Percentiles rank a stretch among this genome's conserved stretches.
These are phyloP conservation scores for Claviceps capensis DNA, from an alignment of 2,329 filamentous ascomycete species.

Conservation along the genomic window DNA sequence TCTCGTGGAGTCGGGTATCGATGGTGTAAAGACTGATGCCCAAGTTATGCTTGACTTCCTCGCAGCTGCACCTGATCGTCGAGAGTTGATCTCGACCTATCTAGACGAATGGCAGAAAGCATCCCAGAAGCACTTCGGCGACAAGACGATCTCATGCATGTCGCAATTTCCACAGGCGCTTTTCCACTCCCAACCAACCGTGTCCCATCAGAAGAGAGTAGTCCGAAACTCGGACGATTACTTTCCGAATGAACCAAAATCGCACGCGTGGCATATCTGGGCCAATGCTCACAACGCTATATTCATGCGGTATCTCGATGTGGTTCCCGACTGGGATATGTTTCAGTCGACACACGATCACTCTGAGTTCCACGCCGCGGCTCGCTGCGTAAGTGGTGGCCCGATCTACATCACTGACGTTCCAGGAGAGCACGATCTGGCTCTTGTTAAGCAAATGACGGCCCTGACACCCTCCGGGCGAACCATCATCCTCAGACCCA, in stretches of 20 bases:
- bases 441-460: conserved; percentile 68
- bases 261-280: conserved; percentile 92
- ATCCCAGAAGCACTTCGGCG: conserved; percentile 63
- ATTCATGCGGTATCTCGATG: conserved; percentile 71
- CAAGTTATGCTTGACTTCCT: conserved; percentile 82
- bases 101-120: conserved; percentile 77
- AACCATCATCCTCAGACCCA: conserved; percentile 71
- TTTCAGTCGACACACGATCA: conserved; percentile 54
- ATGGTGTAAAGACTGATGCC: conserved; percentile 84
- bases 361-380: conserved; percentile 76
- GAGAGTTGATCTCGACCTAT: conserved; percentile 58
- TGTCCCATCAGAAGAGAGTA: conserved; percentile 58
- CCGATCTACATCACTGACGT: conserved; percentile 91
- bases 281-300: conserved; percentile 82
- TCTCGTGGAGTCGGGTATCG: conserved; percentile 57
- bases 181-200: conserved; percentile 70
- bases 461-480: conserved; percentile 56
- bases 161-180: conserved; percentile 76
- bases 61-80: conserved; percentile 52
- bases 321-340: conserved; percentile 72
- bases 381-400: conserved; percentile 77
- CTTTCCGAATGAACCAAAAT: conserved; percentile 67
- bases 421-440: conserved; percentile 66
- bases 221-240: conserved; percentile 86
- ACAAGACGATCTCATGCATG: conserved; percentile 84